Conservation (phyloP, 2,329 filamentous ascomycete species). For the Talaromyces atroroseus region DNA sequence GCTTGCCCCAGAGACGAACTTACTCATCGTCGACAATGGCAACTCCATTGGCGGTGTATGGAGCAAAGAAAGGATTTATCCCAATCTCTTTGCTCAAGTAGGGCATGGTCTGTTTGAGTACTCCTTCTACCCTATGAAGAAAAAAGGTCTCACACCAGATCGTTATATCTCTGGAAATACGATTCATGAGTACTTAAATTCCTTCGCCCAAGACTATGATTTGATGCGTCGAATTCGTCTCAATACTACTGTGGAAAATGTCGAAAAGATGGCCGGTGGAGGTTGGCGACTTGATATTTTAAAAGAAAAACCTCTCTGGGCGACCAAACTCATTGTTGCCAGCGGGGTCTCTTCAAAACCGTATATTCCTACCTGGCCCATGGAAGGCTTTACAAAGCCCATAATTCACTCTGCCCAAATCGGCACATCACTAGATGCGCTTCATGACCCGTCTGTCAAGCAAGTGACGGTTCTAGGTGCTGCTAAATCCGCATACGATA, state of each 20-base stretch:
- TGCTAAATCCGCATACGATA: slow-evolving; percentile 32
- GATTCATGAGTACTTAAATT: neutral
- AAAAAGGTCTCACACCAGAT: neutral
- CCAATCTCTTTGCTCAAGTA: slow-evolving; percentile 28
- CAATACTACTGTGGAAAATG: neutral
- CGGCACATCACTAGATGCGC: neutral
- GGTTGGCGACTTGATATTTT: neutral
- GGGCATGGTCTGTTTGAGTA: slow-evolving; percentile 32
- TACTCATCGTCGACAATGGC: slow-evolving; percentile 17
- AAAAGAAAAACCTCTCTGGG: neutral
- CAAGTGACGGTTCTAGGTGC: slow-evolving; percentile 27
- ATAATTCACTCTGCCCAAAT: neutral
- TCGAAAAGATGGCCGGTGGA: neutral
- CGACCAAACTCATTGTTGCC: neutral
- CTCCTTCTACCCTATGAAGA: slow-evolving; percentile 18
- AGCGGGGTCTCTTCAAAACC: neutral
- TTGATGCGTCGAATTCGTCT: neutral
- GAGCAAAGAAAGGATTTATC: slow-evolving; percentile 20
- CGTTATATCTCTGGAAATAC: neutral
- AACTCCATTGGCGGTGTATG: slow-evolving; percentile 18
- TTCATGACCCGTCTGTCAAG: slow-evolving; percentile 19
- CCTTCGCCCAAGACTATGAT: neutral
- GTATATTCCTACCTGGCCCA: neutral
- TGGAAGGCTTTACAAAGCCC: neutral
- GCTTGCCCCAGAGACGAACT: slow-evolving; percentile 14